Base-by-base conservation (phyloP, 176 grass and related monocot species). In the barley (Hordeum vulgare) region DNA sequence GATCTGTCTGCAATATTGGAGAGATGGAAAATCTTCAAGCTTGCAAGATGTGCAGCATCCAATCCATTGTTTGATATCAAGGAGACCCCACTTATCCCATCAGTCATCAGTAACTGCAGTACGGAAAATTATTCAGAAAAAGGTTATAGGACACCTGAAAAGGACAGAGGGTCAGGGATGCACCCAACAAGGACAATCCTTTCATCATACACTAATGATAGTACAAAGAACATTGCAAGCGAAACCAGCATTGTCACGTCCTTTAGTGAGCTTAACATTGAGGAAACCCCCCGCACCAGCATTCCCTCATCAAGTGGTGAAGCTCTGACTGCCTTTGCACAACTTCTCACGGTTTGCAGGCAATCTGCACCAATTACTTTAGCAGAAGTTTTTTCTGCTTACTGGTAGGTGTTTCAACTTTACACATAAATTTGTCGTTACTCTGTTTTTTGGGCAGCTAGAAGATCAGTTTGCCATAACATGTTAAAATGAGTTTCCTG, bases 1-100 rank as follows among this genome's bases (percentile, higher is more conserved):
- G 86, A 98, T 84, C 84, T 98, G 65, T 24, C 88, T 65, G 84
- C 65, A 69, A 98, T 98, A 84, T 45, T 98, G 47, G 87, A 90
- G 83, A 87, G 90, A 39, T 98, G 96, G 96, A 91, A 90, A 84
- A 85, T 95, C 72, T 91, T 79, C 31, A 93, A 86, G 57, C 37
- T 96, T 79, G 89, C 89, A 87, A 87, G 60, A 73, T 74, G 27
- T 72, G 85, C 9, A 18, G 66, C 65, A 14, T 88, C 85, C 5
- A 17, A 66, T n/a, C 84, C 57, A 15, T 77, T 93, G 68, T 97
- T 97, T 84, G 69, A 93, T 8, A 90, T 86, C 53, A 83, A 84
- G 45, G 89, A 98, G 65, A 93, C 90, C 24, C 90, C 96, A 66
- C 34, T 85, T 21, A 5, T 89, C 62, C 77, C 87, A 61, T 87